Conservation (phyloP, 495 filamentous ascomycete genomes). For the Xanthoparmelia taractica region DNA sequence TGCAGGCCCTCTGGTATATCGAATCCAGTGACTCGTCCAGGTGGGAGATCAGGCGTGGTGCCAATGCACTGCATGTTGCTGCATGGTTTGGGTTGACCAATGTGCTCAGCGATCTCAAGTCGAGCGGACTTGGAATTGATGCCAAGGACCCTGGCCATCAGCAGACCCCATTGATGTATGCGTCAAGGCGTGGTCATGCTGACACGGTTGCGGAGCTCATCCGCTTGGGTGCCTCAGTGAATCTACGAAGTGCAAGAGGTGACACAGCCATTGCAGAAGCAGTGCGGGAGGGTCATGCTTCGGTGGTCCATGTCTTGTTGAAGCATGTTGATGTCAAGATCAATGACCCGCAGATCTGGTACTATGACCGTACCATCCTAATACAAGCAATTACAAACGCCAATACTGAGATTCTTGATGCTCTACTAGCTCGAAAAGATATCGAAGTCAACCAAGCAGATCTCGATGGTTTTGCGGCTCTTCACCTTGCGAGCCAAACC, state of each 20-base stretch:
- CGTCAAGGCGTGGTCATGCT: conserved; percentile 26
- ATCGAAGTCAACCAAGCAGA: conserved; percentile 6
- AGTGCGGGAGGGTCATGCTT: conserved; percentile 7
- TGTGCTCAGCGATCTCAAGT: conserved; percentile 10
- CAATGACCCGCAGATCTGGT: conserved; percentile 1
- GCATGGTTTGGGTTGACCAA: conserved; percentile 29
- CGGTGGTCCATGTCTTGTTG: conserved; percentile 14
- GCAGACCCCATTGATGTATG: conserved; percentile 31
- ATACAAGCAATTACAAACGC: conserved; percentile 11
- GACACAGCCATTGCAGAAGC: conserved; percentile 27
- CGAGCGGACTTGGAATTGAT: conserved; percentile 17
- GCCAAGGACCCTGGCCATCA: conserved; percentile 23
- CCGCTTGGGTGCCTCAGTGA: conserved; percentile 22
- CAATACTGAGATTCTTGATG: conserved; percentile 1
- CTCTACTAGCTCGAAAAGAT: neutral
- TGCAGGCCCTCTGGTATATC: conserved; percentile 29
- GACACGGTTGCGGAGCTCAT: conserved; percentile 21
- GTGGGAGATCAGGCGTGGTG: conserved; percentile 29
- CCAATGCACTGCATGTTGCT: conserved; percentile 26
- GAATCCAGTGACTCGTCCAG: conserved; percentile 18
- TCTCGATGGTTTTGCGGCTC: conserved; percentile 9
- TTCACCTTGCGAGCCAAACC: conserved; percentile 2
- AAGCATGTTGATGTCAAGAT: conserved; percentile 5
- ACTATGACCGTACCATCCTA: conserved; percentile 10
- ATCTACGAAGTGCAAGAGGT: conserved; percentile 19